Percentiles rank a stretch among this genome's conserved stretches.
Conservation (phyloP, 2,329 filamentous ascomycete species). For the Cercospora janseana region DNA sequence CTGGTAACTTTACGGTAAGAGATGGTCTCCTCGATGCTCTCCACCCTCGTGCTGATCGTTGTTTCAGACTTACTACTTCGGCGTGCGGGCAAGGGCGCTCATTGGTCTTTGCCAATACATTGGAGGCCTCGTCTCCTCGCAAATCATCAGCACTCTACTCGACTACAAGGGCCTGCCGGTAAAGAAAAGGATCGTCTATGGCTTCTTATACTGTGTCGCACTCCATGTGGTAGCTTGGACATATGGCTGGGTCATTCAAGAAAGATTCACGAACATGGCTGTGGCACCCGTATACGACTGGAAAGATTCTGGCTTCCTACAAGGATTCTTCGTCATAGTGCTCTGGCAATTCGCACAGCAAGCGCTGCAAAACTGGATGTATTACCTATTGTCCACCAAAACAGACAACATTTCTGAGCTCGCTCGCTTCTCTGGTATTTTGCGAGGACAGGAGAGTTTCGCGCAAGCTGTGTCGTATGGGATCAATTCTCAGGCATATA, state of each 20-base stretch:
- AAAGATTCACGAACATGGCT: constrained; percentile 46
- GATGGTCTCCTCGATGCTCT: neutral
- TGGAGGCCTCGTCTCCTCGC: constrained; percentile 45
- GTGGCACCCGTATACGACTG: constrained; percentile 47
- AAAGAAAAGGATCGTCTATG: constrained; percentile 43
- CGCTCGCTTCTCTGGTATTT: constrained; percentile 43
- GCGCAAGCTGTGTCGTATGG: constrained; percentile 47
- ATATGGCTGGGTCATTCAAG: constrained; percentile 50
- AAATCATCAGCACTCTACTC: constrained; percentile 47
- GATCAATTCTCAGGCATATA: constrained; percentile 46
- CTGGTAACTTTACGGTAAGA: constrained; percentile 49
- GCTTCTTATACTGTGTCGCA: constrained; percentile 44
- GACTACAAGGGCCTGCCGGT: constrained; percentile 46
- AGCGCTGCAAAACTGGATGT: constrained; percentile 56
- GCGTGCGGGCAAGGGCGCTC: constrained; percentile 48
- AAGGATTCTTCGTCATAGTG: constrained; percentile 51
- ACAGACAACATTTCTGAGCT: constrained; percentile 58
- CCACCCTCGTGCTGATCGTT: neutral
- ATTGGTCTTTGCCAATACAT: constrained; percentile 50
- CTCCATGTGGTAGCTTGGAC: constrained; percentile 50
- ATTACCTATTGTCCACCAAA: constrained; percentile 56
- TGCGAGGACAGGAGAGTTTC: constrained; percentile 49
- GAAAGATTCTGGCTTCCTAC: constrained; percentile 44
- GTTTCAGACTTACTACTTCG: constrained; percentile 43
- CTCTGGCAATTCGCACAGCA: constrained; percentile 54